Evolutionary conservation across 768 basidiomycete genomes (phyloP), one percentile per base, ranked within the genome.

Genomic region (Leccinum barrowsii): DNA sequence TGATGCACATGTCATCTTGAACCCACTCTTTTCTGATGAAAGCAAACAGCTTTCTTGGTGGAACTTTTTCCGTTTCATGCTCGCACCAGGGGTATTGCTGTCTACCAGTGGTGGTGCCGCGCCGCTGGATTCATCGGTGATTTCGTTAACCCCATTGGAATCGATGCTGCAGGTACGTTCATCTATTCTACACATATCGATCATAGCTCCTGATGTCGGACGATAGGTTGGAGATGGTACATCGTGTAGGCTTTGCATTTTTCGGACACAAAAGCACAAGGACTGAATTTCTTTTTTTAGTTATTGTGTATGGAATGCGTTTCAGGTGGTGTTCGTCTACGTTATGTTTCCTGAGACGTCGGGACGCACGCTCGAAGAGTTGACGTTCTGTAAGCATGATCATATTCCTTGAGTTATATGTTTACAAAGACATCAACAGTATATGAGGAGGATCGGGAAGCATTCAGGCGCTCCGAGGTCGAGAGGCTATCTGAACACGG

Each of bases 61-160:
- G 85, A 86, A 64, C 66, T 87, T 26, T 86, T 86, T 76, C 85
- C 85, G 0, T 86, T 76, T 74, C 79, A 82, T 59, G 77, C 79
- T 24, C 82, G 85, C 55, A 78, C 85, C 40, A 40, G 40, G n/a
- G 40, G 40, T 42, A 78, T 86, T 57, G 73, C 85, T 5, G 67
- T 86, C 34, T 85, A 82, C 73, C 83, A 85, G 61, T 82, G 78
- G 75, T 83, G 80, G 70, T 74, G 80, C 50, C 80, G 84, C 15
- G 70, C 75, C 0, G 52, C 53, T 1, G 34, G 8, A 19, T 62
- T 57, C 44, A 0, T 57, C 4, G 30, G 22, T 15, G 53, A 49
- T 7, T 62, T 63, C 7, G 21, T 62, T 4, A 48, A 63, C 28
- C 62, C 62, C 0, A 63, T 63, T n/a, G 62, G 62, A 0, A 44